Evolutionary conservation across 306 rosid species (phyloP).

Genomic region (Vicia faba): DNA sequence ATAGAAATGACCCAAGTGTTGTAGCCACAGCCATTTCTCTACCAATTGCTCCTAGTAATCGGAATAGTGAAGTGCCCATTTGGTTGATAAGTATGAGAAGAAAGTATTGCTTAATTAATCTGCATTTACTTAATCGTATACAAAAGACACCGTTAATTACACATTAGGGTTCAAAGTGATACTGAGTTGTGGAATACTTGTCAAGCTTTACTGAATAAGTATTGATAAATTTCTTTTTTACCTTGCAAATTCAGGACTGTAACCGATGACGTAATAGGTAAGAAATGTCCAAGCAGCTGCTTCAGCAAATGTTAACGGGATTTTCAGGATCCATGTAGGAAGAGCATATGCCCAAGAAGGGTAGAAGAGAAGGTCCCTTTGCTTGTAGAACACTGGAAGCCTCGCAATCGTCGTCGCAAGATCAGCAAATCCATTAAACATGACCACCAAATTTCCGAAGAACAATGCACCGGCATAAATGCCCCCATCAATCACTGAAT

Average conservation of each 20-base stretch:
- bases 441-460: slow-evolving; percentile 13
- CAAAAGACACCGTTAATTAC: not conserved
- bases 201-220: not conserved
- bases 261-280: slow-evolving; percentile 56
- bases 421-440: slow-evolving; percentile 48
- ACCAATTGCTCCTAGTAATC: slow-evolving; percentile 53
- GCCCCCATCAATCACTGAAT: slow-evolving; percentile 47
- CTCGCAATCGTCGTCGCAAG: slow-evolving; percentile 48
- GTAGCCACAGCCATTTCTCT: slow-evolving; percentile 48
- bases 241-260: slow-evolving; percentile 51
- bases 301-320: slow-evolving; percentile 46
- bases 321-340: slow-evolving; percentile 54
- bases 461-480: slow-evolving; percentile 36
- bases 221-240: slow-evolving; percentile 17
- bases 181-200: not conserved
- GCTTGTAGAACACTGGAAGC: slow-evolving; percentile 68
- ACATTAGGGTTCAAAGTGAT: not conserved
- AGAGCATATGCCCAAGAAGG: slow-evolving; percentile 63
- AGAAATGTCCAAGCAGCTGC: slow-evolving; percentile 50
- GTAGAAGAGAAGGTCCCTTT: slow-evolving; percentile 54
- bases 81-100: slow-evolving; percentile 47
- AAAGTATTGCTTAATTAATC: slow-evolving; percentile 55
- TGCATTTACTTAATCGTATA: slow-evolving; percentile 28
- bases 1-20: slow-evolving; percentile 43
- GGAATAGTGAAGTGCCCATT: slow-evolving; percentile 52